Evolutionary conservation across 2,329 filamentous ascomycete genomes (phyloP).

Genomic region (Arthrobotrys conoides): DNA sequence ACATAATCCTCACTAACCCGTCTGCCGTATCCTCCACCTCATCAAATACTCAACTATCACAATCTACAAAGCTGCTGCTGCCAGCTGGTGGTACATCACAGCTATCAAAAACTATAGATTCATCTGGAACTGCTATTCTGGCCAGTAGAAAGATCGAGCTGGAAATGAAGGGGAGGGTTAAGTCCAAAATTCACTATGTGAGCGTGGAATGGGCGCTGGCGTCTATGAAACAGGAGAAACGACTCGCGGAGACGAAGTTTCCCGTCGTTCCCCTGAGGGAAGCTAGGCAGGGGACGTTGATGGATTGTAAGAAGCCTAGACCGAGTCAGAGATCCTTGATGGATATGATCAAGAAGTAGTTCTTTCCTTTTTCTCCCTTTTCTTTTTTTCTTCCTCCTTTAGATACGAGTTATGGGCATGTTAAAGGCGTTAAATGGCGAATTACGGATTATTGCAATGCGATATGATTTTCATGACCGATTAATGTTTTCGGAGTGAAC

Average conservation of each 20-base stretch:
- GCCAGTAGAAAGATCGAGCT: constrained; percentile 47
- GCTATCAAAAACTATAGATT: constrained; percentile 51
- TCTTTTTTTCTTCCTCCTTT: background rate
- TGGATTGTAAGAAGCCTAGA: constrained; percentile 43
- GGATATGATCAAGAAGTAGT: constrained; percentile 49
- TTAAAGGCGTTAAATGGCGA: constrained; percentile 5
- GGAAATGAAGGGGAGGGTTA: constrained; percentile 54
- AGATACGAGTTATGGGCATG: background rate
- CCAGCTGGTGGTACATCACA: background rate
- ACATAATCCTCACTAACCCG: constrained; percentile 78
- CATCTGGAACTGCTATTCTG: constrained; percentile 54
- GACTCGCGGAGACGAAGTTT: constrained; percentile 77
- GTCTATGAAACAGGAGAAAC: constrained; percentile 80
- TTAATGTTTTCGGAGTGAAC: constrained; percentile 20
- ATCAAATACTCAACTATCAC: constrained; percentile 11
- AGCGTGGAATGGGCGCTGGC: constrained; percentile 76
- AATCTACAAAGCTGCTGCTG: background rate
- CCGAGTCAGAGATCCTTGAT: constrained; percentile 36
- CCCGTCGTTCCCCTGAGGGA: constrained; percentile 60
- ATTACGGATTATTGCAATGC: background rate
- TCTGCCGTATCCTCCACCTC: constrained; percentile 29
- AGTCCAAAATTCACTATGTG: constrained; percentile 57
- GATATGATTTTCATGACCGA: constrained; percentile 18
- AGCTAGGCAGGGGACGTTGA: constrained; percentile 60
- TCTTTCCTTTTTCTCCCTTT: background rate